Conservation (phyloP, 2,329 filamentous ascomycete species). For the Colletotrichum sp. region DNA sequence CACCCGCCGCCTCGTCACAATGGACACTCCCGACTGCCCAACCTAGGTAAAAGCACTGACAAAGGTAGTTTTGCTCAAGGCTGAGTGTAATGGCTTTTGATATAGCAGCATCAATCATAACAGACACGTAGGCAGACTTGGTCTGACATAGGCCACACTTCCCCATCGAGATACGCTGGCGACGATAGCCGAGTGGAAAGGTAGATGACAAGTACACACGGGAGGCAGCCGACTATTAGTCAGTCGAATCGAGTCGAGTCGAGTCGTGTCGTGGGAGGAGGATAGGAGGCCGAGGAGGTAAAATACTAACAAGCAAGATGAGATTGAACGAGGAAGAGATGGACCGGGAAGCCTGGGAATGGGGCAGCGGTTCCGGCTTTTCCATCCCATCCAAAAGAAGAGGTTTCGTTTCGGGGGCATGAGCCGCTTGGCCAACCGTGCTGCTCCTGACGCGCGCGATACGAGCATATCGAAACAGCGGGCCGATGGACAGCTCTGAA, state of each 20-base stretch:
- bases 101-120: background rate
- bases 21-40: background rate
- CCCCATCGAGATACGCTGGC: background rate
- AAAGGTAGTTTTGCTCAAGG: background rate
- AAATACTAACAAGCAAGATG: background rate
- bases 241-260: background rate
- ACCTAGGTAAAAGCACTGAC: background rate
- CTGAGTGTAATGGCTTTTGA: background rate
- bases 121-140: background rate
- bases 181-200: background rate
- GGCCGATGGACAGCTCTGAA: background rate
- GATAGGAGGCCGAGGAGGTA: background rate
- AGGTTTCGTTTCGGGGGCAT: constrained; percentile 14
- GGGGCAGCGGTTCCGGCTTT: background rate
- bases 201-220: background rate
- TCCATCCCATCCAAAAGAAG: background rate
- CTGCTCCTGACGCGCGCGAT: constrained; percentile 4
- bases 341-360: background rate
- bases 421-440: constrained; percentile 10
- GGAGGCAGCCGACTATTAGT: background rate
- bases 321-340: background rate
- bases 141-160: background rate
- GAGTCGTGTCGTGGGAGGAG: background rate
- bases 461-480: constrained; percentile 4
- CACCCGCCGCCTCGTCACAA: background rate